A percentile compares a stretch with the other conserved stretches of the same genome.
These are phyloP conservation scores for Yamadazyma dendronema DNA, from an alignment of 1,139 yeast species.

Conservation along the genomic window DNA sequence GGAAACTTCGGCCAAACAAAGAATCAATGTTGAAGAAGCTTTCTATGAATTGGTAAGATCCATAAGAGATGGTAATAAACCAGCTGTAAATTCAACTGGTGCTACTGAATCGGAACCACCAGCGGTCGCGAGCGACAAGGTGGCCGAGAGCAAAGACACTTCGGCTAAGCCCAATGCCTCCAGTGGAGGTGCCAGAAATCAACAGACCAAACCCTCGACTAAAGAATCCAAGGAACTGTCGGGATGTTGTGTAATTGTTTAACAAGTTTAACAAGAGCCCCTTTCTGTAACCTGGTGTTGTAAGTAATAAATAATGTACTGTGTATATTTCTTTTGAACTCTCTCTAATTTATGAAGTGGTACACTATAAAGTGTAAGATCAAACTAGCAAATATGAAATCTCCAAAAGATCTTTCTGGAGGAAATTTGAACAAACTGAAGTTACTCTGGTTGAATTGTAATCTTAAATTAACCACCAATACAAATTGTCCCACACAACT, in stretches of 20 bases:
- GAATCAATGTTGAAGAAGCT: constrained; percentile 91
- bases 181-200: constrained; percentile 14
- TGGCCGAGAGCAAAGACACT: constrained; percentile 9
- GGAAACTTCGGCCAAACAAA: constrained; percentile 92
- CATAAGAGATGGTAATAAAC: constrained; percentile 31
- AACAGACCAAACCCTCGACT: constrained; percentile 13
- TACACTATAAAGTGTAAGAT: constrained; percentile 83
- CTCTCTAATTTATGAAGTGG: constrained; percentile 88
- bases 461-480: constrained; percentile 72
- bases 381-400: constrained; percentile 83
- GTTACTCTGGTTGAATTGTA: constrained; percentile 49
- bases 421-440: constrained; percentile 33
- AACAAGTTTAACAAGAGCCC: constrained; percentile 9
- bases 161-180: constrained; percentile 9
- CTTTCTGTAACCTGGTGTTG: constrained; percentile 14
- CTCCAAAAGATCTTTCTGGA: constrained; percentile 86
- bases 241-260: constrained; percentile 49
- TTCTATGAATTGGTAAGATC: constrained; percentile 73
- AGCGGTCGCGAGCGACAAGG: constrained; percentile 3
- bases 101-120: constrained; percentile 2
- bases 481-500: constrained; percentile 96
- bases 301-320: constrained; percentile 5
- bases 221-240: constrained; percentile 35
- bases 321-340: background rate
- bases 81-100: constrained; percentile 2